These are phyloP conservation scores for Exophiala aquamarina DNA, from an alignment of 2,329 filamentous ascomycete genomes.

Conservation along the genomic window DNA sequence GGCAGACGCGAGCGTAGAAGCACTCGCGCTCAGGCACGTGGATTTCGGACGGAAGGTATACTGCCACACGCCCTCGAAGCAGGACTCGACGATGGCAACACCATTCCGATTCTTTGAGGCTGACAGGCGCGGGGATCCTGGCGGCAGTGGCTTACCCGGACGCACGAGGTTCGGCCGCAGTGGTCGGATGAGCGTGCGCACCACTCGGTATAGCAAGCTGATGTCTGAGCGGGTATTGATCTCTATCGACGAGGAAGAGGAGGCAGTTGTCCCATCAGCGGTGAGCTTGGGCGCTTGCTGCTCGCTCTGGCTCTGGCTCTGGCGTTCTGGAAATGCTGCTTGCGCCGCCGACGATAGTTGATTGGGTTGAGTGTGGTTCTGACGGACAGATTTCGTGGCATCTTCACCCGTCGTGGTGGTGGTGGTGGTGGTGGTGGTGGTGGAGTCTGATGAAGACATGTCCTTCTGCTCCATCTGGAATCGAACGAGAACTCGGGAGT, in stretches of 20 bases:
- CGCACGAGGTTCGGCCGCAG: conserved; percentile 23
- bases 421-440: no score
- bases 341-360: no score
- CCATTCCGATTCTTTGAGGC: conserved; percentile 36
- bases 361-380: no score
- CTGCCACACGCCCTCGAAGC: conserved; percentile 44
- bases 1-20: no score
- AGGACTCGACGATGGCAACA: conserved; percentile 38
- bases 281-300: not conserved
- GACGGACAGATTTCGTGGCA: no score
- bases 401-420: no score
- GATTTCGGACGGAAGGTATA: conserved; percentile 40
- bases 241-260: conserved; percentile 11
- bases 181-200: conserved; percentile 19
- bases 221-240: conserved; percentile 17
- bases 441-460: no score
- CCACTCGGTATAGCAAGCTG: conserved; percentile 17
- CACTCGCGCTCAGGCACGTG: not conserved
- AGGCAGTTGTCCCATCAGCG: not conserved
- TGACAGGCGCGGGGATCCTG: conserved; percentile 42
- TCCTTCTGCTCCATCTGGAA: no score
- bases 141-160: conserved; percentile 28
- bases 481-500: no score
- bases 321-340: no score
- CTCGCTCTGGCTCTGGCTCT: not conserved